Base-by-base conservation (phyloP, 2,329 filamentous ascomycete species). In the Colletotrichum camelliae region DNA sequence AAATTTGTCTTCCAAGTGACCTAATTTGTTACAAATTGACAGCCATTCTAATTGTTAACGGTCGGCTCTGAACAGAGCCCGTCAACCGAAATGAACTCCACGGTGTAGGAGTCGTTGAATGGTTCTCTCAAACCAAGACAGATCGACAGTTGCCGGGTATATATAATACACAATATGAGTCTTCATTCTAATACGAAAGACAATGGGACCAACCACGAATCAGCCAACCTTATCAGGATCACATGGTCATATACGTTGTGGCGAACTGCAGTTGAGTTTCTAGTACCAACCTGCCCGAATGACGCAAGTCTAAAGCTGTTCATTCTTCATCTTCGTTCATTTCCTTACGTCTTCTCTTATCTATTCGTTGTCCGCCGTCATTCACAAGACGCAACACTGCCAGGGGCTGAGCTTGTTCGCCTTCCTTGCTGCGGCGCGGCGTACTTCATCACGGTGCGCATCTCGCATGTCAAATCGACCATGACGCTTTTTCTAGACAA, bases 121-220 rank as follows among this genome's bases (percentile, higher is more conserved):
- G n/a, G 5, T 13, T 21, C 5, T 13, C n/a, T 24, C 5, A 4
- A 13, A 52, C 3, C 43, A 52, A 21, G 12, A 4, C 2, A 52
- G 5, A 52, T 13, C 1, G 0, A 1, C 43, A 4, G 43, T n/a
- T 21, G 0, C 2, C 12, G 10, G 13, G 43, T 52, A 21, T 52
- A 13, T 21, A 4, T n/a, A n/a, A 2, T 0, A n/a, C 0, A 5
- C 18, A n/a, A 9, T 18, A 7, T 7, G 9, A 0, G 0, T 1
- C 39, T 7, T 48, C 9, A 48, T n/a, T 0, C n/a, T 0, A 12
- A n/a, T 0, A 21, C 0, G 5, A 0, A 7, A 48, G 39, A 1
- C 39, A 12, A 48, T 12, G 18, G 39, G 0, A n/a, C 1, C 18
- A 7, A 48, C 9, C 18, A 48, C 5, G 9, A 48, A 48, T 7